Base-by-base conservation (phyloP, 768 basidiomycete genomes). In the Tulasnella sp. region DNA sequence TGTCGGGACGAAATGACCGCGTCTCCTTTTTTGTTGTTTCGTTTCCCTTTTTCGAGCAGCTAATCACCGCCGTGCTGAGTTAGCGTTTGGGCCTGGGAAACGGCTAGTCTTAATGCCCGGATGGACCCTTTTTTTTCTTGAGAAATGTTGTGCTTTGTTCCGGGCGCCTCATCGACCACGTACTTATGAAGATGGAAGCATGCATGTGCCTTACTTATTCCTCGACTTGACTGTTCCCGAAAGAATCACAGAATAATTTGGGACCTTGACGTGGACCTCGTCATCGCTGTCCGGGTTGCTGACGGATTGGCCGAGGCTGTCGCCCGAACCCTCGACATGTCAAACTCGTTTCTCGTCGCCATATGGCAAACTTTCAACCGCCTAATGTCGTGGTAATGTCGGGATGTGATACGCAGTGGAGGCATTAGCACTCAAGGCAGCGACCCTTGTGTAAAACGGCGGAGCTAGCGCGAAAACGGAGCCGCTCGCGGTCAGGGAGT, bases 381-480 rank as follows among this genome's bases (percentile, higher is more conserved):
- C 12, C 31, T 37, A 69, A 69, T 28, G 1, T 18, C 31, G 28
- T 37, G 34, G 34, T 31, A 37, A 37, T 69, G 64, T 69, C 64
- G 64, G 31, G 28, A 37, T 37, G 64, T 31, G n/a, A 28, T 14
- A 69, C 18, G 6, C 6, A 16, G 64, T 34, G 34, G 64, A 31
- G 64, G 64, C 31, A 64, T 64, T 31, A 11, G 34, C 64, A 37
- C 34, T 5, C 16, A 20, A 6, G 9, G 22, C n/a, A n/a, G 64
- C 64, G 64, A 69, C 64, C 64, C 64, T 69, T 69, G 64, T 37
- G 54, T 54, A 22, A 46, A 60, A 24, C 64, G 64, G 64, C 64
- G 64, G 64, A 69, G 34, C 31, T 31, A 69, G 64, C 16, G 64
- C 24, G 16, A 37, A 37, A 37, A 69, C 16, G 31, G 64, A 69